Base-by-base conservation (phyloP, 306 rosid species). In the Luffa aegyptiaca region DNA sequence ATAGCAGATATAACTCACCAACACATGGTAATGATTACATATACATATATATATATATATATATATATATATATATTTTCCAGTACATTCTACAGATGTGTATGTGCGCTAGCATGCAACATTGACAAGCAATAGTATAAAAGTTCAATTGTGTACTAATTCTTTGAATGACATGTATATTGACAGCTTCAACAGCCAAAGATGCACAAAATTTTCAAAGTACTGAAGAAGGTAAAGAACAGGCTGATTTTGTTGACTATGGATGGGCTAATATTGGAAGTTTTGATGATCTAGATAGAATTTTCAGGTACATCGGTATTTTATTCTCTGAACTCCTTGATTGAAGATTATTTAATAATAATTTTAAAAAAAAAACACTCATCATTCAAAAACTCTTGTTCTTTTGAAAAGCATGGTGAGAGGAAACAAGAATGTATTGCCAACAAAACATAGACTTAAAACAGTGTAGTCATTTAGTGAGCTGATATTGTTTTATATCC, bases 241-340 rank as follows among this genome's bases (percentile, higher is more conserved):
- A 90, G 79, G 90, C 89, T 72, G 94, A 92, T 81, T 87, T 93
- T 84, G 88, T 84, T 84, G 98, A 93, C 88, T 96, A 85, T 77
- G 93, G 86, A 80, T 96, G 99, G 98, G 97, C 86, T 37, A 93
- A 82, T 79, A 90, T 93, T 68, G 99, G 97, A 89, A 90, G 94
- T 86, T 93, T 96, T 85, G 97, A 93, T 81, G 98, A 96, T 85
- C 91, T 96, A 83, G 99, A 91, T 83, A 88, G 76, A 59, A 88
- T 93, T 73, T 91, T 96, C 85, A 91, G 99, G 99, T 96, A 91
- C 72, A 80, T 79, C 17, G n/a, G 35, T 84, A 42, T 36, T 78
- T 61, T 79, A 42, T 80, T 77, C n/a, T 79, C 56, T 39, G 69
- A 35, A 64, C 84, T 45, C 58, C 62, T 13, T 37, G 21, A 65